A percentile compares a stretch with the other conserved stretches of the same genome.
Evolutionary conservation across 1,284 basidiomycete species (phyloP).

Genomic region (Ganoderma boninense): DNA sequence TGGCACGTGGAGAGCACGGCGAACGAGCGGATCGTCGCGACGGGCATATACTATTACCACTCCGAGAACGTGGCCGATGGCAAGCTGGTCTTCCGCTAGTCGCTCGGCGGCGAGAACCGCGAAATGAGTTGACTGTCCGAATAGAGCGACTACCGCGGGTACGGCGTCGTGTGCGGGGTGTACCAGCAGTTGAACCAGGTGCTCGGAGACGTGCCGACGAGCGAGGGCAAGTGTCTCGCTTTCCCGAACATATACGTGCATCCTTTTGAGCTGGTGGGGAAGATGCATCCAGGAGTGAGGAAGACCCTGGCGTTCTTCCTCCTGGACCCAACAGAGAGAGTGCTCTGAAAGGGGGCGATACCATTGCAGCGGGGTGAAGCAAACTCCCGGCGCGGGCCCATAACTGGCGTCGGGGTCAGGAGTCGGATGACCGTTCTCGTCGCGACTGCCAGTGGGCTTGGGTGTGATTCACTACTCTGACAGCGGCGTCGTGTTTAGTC

Average conservation of each 20-base stretch:
- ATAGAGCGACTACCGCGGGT: not conserved
- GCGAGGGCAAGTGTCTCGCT: constrained; percentile 11
- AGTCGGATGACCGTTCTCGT: no score
- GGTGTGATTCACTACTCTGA: no score
- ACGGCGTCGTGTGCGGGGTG: not conserved
- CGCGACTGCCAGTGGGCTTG: no score
- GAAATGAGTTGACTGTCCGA: not conserved
- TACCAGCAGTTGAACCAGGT: constrained; percentile 2
- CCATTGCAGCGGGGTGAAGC: constrained; percentile 3
- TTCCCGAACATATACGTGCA: constrained; percentile 17
- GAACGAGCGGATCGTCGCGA: constrained; percentile 11
- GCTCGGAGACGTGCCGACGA: constrained; percentile 1
- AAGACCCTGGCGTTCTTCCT: constrained; percentile 10
- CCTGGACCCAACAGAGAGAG: constrained; percentile 7
- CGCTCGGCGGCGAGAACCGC: not conserved
- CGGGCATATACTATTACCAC: constrained; percentile 33
- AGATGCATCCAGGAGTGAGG: not conserved
- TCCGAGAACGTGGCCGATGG: constrained; percentile 4
- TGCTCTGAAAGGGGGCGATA: constrained; percentile 28
- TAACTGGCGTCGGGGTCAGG: no score
- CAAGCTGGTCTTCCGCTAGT: constrained; percentile 5
- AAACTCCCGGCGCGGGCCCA: not conserved
- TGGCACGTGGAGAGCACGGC: constrained; percentile 11
- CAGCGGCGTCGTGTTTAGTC: no score
- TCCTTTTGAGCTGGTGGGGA: constrained; percentile 37